A percentile compares a stretch with the other conserved stretches of the same genome.
phyloP scores from a whole-genome alignment of 106 monocot genomes.

The Dioscorea dumetorum region DNA sequence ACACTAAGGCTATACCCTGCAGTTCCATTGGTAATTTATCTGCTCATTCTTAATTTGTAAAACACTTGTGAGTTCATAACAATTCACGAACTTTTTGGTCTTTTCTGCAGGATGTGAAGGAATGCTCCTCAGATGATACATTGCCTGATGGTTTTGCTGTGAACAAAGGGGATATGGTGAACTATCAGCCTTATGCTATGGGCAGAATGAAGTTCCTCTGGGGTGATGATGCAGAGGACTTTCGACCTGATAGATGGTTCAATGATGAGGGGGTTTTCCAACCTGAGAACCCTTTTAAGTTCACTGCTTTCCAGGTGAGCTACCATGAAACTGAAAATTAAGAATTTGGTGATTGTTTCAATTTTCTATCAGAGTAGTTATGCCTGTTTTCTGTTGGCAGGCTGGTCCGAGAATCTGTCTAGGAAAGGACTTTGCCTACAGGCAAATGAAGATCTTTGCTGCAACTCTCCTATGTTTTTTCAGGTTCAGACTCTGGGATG shows the following conservation, averaged over 20 bases:
- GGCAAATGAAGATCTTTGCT: constrained; percentile 23
- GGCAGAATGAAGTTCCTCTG: constrained; percentile 58
- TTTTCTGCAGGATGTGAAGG: constrained; percentile 33
- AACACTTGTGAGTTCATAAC: background rate
- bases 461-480: constrained; percentile 10
- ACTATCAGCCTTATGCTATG: constrained; percentile 51
- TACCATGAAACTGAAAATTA: background rate
- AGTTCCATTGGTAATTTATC: constrained; percentile 39
- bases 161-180: constrained; percentile 43
- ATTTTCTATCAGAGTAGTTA: too few species aligned
- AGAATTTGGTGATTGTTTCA: background rate
- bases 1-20: constrained; percentile 62
- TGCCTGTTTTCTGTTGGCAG: background rate
- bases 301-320: constrained; percentile 55
- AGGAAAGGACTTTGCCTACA: constrained; percentile 24
- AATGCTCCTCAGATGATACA: constrained; percentile 40
- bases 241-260: constrained; percentile 60
- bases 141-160: constrained; percentile 44
- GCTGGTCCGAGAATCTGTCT: constrained; percentile 18
- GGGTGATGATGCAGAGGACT: constrained; percentile 60
- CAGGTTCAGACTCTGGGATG: constrained; percentile 14
- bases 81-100: background rate
- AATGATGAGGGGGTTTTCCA: constrained; percentile 29
- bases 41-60: background rate
- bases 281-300: constrained; percentile 57